Evolutionary conservation across 768 basidiomycete species (phyloP), one percentile per base, ranked within the genome.

Genomic region (Lactarius hengduanensis): DNA sequence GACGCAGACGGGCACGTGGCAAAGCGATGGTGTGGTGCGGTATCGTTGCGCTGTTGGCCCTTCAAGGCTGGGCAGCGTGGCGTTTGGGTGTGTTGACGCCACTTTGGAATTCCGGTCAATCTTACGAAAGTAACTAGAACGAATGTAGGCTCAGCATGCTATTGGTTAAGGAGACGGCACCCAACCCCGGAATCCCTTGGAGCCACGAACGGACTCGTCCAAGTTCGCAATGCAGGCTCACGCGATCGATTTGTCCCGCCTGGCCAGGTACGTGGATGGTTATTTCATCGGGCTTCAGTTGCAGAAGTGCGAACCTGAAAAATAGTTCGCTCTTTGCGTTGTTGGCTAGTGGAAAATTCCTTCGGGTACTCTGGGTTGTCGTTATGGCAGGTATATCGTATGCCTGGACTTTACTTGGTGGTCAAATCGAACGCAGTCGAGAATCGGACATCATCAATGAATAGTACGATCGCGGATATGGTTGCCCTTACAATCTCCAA

Each of bases 121-220:
- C 34, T 36, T 64, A 47, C 7, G 16, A 57, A 15, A 20, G 54
- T 63, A 54, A 62, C 41, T 43, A 20, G 7, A 10, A 41, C 40
- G 20, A 58, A 32, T 38, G 28, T 71, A 91, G 89, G 10, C 71
- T 86, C 55, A 86, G 82, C 73, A 84, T 90, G 80, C 78, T 91
- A 58, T 76, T 90, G 10, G 79, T 81, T 56, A 87, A 84, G 66
- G 80, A 85, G 57, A 76, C 80, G 57, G 76, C 82, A 1, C 87
- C n/a, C 86, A 1, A 80, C 76, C 30, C 79, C 84, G 5, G 77
- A 79, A 18, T 79, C 82, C 20, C 77, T 90, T 20, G 88, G 87
- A 1, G 80, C 83, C 55, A 83, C 84, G 1, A 89, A 89, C 71
- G 88, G 87, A 6, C 78, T 88, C 26, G 81, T 86, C 13, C 85